Evolutionary conservation across 345 rosid genomes (phyloP), one percentile per base, ranked within the genome.

Genomic region (Eucalyptus curtisii): DNA sequence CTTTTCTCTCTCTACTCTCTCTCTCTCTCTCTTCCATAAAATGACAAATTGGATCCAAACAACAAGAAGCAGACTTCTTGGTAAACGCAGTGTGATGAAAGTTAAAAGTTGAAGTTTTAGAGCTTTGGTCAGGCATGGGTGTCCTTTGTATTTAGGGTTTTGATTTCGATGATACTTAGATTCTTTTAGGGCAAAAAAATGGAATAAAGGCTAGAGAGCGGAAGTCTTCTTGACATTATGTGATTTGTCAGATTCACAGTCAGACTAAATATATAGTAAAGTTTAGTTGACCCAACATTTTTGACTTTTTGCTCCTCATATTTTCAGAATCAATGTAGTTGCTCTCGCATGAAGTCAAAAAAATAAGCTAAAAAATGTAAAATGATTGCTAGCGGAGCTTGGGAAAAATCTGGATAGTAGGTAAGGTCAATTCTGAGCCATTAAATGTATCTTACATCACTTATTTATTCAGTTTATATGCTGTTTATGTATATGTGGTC

Each of bases 401-500:
- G 24, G 79, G 42, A 68, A 31, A 68, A 8, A 31, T 33, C 31
- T 24, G 2, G 19, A 66, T 66, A 7, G 79, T 37, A 31, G 17
- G 79, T 31, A 66, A 66, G 79, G 79, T 13, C 42, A 66, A 66
- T 66, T 66, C 40, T 16, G 0, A 8, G 10, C 10, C 2, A 19
- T 31, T 31, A 31, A 31, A 66, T 15, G 40, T 66, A 66, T n/a
- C 2, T 16, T 31, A 13, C 0, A 0, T 4, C 20, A 4, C 9
- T 31, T 15, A 0, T 66, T 66, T 31, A 31, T 8, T 16, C 2
- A 0, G 0, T 16, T 66, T 16, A 66, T 4, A 50, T 50, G 1
- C 2, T 7, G 0, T 52, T 52, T 52, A 52, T 52, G 55, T 52
- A 3, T 0, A 17, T 52, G 0, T 52, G 24, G 55, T 52, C 4